Base-by-base conservation (phyloP, 331 rosid genomes). In the Saraca asoca region DNA sequence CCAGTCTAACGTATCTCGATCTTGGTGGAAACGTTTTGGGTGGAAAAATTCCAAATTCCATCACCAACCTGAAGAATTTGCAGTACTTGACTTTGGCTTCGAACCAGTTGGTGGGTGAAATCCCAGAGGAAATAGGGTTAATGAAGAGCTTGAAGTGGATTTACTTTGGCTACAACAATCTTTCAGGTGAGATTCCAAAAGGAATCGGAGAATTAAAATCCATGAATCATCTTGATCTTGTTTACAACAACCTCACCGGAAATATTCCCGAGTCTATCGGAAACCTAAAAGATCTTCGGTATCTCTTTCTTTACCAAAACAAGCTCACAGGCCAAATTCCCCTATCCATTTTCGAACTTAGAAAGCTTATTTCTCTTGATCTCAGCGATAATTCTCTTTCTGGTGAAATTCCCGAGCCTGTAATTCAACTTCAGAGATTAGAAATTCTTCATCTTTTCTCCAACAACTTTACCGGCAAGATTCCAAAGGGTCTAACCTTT, bases 401-500 rank as follows among this genome's bases (percentile, higher is more conserved):
- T 0, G 96, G 97, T 7, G 85, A 88, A 78, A 79, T 94, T 74
- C 74, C 99, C 0, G 90, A 90, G 60, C 76, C 51, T 12, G 73
- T 88, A 15, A 44, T 58, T 33, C 59, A 87, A 5, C 76, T 94
- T 2, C 91, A 83, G 52, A 75, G 66, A 11, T 69, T 94, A 67
- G 89, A 90, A 71, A 82, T 86, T 80, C 87, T 94, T 60, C 99
- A 94, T 29, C 95, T 94, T 51, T 94, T 94, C 78, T 78, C 88
- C 14, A 94, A 94, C 73, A 83, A 80, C 51, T 82, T 94, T 10
- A 78, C 81, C 0, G 99, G 99, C 5, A 69, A 38, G 37, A 77
- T 94, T 80, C 97, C 99, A 8, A 66, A 41, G 2, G 81, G 82
- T 17, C 42, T 90, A 53, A 58, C 83, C 44, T 85, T 82, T 15